These are phyloP conservation scores for Coemansia sp. DNA, from an alignment of 192 early-diverging fungal species.

Conservation along the genomic window DNA sequence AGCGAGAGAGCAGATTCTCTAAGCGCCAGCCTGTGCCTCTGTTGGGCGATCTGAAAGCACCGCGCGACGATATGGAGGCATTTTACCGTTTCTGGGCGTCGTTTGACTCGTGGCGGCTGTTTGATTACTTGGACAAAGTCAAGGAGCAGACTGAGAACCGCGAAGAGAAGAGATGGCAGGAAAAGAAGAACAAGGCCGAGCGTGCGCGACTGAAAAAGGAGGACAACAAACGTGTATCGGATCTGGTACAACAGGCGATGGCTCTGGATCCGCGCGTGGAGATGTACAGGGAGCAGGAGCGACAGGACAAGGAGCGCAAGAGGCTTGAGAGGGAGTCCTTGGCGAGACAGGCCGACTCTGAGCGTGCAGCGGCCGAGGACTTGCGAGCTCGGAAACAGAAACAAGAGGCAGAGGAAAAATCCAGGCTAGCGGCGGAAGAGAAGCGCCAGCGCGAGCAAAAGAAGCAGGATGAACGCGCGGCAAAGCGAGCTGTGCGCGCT, in stretches of 20 bases:
- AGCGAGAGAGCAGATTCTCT: slow-evolving; percentile 70
- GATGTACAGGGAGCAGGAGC: slow-evolving; percentile 70
- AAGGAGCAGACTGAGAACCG: slow-evolving; percentile 69
- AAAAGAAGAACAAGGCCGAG: slow-evolving; percentile 75
- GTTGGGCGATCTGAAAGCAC: slow-evolving; percentile 62
- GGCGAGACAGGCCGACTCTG: slow-evolving; percentile 30
- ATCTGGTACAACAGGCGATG: slow-evolving; percentile 68
- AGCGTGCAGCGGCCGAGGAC: slow-evolving; percentile 32
- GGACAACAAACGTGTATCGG: slow-evolving; percentile 71
- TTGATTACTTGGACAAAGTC: slow-evolving; percentile 82
- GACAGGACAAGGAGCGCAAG: slow-evolving; percentile 52
- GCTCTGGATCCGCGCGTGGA: slow-evolving; percentile 74
- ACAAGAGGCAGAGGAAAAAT: slow-evolving; percentile 12
- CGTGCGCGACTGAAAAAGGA: slow-evolving; percentile 78
- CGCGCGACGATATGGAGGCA: slow-evolving; percentile 67
- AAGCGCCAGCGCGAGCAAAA: slow-evolving; percentile 38
- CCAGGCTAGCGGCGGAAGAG: slow-evolving; percentile 35
- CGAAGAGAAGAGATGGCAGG: slow-evolving; percentile 77
- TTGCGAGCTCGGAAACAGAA: slow-evolving; percentile 25
- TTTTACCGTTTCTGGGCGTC: slow-evolving; percentile 75
- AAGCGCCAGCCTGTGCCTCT: slow-evolving; percentile 59
- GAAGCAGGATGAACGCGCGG: slow-evolving; percentile 39
- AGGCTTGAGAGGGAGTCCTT: slow-evolving; percentile 32
- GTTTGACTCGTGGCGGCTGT: slow-evolving; percentile 83
- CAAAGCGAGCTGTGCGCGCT: slow-evolving; percentile 52